Percentiles rank a stretch among this genome's conserved stretches.
Conservation (phyloP, 2,329 filamentous ascomycete genomes). For the Epichloe glyceriae region DNA sequence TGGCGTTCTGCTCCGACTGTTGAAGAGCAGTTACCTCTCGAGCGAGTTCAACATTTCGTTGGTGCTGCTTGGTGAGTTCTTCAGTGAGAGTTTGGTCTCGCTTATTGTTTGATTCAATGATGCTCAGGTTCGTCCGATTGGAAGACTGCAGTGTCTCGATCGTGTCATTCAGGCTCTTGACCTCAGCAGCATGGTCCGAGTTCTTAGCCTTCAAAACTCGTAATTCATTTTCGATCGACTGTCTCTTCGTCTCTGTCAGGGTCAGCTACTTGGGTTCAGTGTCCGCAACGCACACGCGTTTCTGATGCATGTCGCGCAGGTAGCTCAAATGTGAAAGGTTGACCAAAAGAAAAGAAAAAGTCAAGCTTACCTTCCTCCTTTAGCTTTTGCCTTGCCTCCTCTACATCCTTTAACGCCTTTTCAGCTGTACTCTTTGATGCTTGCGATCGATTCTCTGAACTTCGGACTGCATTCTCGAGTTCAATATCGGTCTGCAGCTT, state of each 20-base stretch:
- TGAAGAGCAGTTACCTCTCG: conserved; percentile 73
- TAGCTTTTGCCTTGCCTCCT: conserved; percentile 68
- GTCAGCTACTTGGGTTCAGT: neutral
- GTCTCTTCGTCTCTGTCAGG: conserved; percentile 56
- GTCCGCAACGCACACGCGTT: neutral
- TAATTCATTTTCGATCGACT: conserved; percentile 68
- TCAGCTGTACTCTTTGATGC: conserved; percentile 70
- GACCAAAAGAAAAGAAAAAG: conserved; percentile 8
- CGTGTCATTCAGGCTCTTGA: conserved; percentile 65
- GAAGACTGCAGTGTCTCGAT: conserved; percentile 80
- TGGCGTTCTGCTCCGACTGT: conserved; percentile 69
- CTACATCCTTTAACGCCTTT: conserved; percentile 71
- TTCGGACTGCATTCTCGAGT: conserved; percentile 78
- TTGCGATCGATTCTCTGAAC: conserved; percentile 70
- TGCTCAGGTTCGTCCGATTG: conserved; percentile 77
- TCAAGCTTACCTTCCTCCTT: conserved; percentile 59
- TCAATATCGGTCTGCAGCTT: conserved; percentile 87
- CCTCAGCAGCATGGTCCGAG: conserved; percentile 60
- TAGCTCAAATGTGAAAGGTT: neutral
- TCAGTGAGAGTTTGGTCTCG: conserved; percentile 76
- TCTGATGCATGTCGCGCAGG: neutral
- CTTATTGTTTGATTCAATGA: conserved; percentile 80
- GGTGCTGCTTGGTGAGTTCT: conserved; percentile 78
- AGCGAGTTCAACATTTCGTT: conserved; percentile 72
- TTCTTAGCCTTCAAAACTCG: conserved; percentile 63